Conservation (phyloP, 2,329 filamentous ascomycete species). For the Nigrospora osmanthi region DNA sequence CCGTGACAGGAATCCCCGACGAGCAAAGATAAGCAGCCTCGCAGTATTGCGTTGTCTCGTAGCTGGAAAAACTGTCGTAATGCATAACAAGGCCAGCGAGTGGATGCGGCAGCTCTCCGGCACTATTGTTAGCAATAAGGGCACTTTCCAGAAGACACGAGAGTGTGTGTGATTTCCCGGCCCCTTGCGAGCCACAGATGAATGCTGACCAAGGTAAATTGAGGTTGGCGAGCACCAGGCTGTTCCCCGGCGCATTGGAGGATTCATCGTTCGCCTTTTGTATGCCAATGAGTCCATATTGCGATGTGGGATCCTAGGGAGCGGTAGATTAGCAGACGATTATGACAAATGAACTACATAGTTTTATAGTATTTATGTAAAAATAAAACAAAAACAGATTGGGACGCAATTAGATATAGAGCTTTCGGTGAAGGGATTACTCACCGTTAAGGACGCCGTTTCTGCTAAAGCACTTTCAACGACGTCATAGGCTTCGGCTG, state of each 20-base stretch:
- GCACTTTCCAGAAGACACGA: conserved; percentile 50
- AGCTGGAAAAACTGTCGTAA: conserved; percentile 49
- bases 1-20: conserved; percentile 31
- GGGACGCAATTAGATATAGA: too few species aligned
- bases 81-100: conserved; percentile 58
- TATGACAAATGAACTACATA: too few species aligned
- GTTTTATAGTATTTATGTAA: too few species aligned
- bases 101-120: conserved; percentile 39
- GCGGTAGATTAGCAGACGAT: not conserved
- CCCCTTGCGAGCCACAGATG: conserved; percentile 53
- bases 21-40: conserved; percentile 51
- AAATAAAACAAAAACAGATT: too few species aligned
- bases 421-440: too few species aligned
- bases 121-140: conserved; percentile 30
- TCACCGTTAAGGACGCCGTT: too few species aligned
- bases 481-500: not conserved
- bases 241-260: conserved; percentile 5
- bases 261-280: not conserved
- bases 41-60: conserved; percentile 40
- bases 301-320: conserved; percentile 3
- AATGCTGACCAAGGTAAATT: conserved; percentile 48
- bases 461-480: not conserved
- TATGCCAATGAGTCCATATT: conserved; percentile 12
- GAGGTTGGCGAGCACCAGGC: conserved; percentile 35
- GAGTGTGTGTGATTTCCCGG: conserved; percentile 52